phyloP scores from a whole-genome alignment of 73 alveolate genomes.

The Blepharisma stoltei region DNA sequence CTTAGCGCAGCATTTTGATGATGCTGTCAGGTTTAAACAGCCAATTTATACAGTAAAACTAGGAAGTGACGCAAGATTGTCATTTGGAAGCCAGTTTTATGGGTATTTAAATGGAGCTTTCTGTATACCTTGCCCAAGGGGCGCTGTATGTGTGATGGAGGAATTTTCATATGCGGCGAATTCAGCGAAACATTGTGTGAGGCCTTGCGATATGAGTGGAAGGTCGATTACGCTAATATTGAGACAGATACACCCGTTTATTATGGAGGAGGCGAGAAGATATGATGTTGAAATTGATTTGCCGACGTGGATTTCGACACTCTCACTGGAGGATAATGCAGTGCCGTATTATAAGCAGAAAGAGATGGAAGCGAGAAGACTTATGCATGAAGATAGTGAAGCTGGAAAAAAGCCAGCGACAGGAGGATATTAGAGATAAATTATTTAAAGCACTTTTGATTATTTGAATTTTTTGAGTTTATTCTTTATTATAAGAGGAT shows the following conservation, averaged over 20 bases:
- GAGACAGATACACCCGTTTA: conserved; percentile 71
- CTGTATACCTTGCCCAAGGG: conserved; percentile 77
- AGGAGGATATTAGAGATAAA: too few relatives aligned
- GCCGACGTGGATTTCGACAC: conserved; percentile 73
- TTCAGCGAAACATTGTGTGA: conserved; percentile 84
- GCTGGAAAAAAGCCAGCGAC: not conserved
- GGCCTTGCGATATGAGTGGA: conserved; percentile 90
- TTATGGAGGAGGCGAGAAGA: conserved; percentile 41
- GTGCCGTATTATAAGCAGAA: conserved; percentile 64
- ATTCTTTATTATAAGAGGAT: too few relatives aligned
- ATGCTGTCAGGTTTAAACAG: conserved; percentile 80
- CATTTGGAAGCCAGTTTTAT: conserved; percentile 77
- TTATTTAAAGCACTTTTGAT: too few relatives aligned
- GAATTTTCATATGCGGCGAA: conserved; percentile 82
- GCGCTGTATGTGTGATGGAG: conserved; percentile 73
- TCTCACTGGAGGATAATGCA: conserved; percentile 56
- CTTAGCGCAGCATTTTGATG: conserved; percentile 86
- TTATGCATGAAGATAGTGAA: conserved; percentile 37
- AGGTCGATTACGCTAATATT: conserved; percentile 77
- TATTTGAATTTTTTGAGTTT: too few relatives aligned
- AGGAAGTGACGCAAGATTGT: conserved; percentile 71
- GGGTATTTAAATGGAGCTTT: conserved; percentile 78
- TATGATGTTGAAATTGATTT: conserved; percentile 69
- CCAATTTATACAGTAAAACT: conserved; percentile 78
- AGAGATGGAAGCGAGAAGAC: conserved; percentile 59